These are phyloP conservation scores for Dendrostoma leiphaemia DNA, from an alignment of 2,329 filamentous ascomycete genomes.

Conservation along the genomic window DNA sequence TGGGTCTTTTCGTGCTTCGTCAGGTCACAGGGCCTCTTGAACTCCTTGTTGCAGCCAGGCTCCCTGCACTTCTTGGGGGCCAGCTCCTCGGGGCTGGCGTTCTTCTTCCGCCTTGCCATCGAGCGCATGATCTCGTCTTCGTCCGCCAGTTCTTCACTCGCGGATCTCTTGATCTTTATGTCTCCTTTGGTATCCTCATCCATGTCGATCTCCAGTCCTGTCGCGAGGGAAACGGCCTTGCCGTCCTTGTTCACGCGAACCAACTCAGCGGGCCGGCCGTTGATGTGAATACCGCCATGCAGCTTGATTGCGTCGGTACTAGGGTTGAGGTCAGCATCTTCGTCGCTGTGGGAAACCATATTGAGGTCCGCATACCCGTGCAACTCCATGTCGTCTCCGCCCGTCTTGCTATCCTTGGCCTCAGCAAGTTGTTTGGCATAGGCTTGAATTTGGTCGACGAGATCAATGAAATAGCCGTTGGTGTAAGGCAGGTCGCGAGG, in stretches of 20 bases:
- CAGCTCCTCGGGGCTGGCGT: conserved; percentile 79
- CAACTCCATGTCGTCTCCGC: conserved; percentile 57
- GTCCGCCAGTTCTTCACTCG: conserved; percentile 69
- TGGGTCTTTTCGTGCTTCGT: conserved; percentile 99
- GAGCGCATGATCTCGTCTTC: conserved; percentile 83
- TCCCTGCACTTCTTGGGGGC: conserved; percentile 76
- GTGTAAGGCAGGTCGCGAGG: conserved; percentile 87
- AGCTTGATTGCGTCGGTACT: conserved; percentile 71
- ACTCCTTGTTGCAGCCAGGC: conserved; percentile 79
- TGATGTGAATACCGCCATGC: conserved; percentile 76
- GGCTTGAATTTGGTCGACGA: conserved; percentile 87
- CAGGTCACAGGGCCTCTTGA: conserved; percentile 94
- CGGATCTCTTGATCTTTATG: conserved; percentile 63
- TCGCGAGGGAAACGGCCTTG: conserved; percentile 74
- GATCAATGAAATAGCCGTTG: conserved; percentile 94
- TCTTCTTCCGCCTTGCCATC: conserved; percentile 95
- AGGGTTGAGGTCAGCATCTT: conserved; percentile 25
- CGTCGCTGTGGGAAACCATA: conserved; percentile 11
- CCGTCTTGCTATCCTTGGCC: conserved; percentile 64
- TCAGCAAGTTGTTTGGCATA: conserved; percentile 84
- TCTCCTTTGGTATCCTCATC: conserved; percentile 45
- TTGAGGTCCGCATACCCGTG: conserved; percentile 48
- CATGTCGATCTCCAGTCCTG: conserved; percentile 61
- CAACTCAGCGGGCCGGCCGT: conserved; percentile 79
- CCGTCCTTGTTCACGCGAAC: conserved; percentile 80